Evolutionary conservation across 257 asterid genomes (phyloP).

Genomic region (Nicotiana attenuata): DNA sequence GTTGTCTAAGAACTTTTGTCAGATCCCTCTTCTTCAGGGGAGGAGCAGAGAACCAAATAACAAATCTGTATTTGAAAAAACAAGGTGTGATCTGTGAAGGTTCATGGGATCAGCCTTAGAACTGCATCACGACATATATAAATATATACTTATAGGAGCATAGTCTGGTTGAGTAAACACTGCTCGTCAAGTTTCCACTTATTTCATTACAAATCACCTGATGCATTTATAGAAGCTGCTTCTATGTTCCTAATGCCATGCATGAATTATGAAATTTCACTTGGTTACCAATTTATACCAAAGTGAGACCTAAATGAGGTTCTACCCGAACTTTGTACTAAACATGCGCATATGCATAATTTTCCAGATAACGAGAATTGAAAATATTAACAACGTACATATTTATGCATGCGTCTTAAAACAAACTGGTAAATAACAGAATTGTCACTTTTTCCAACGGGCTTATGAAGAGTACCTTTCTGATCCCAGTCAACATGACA

Average conservation of each 20-base stretch:
- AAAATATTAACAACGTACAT: neutral
- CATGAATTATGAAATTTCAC: neutral
- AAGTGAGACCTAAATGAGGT: conserved; percentile 3
- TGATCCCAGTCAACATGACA: conserved; percentile 91
- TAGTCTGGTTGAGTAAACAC: neutral
- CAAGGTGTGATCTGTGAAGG: neutral
- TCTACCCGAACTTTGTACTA: neutral
- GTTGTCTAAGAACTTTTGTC: neutral
- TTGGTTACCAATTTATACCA: neutral
- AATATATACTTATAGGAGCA: neutral
- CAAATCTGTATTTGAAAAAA: neutral
- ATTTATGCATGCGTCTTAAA: neutral
- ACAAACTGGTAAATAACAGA: neutral
- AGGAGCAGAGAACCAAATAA: neutral
- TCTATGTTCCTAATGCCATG: neutral
- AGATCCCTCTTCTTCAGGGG: neutral
- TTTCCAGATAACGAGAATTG: neutral
- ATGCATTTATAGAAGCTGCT: neutral
- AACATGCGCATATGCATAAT: neutral
- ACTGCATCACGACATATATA: neutral
- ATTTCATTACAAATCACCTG: neutral
- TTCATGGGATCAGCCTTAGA: neutral
- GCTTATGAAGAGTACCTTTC: conserved; percentile 49
- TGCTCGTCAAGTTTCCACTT: neutral
- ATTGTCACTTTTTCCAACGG: neutral